Base-by-base conservation (phyloP, 2,329 filamentous ascomycete species). In the Penicillium olsonii region DNA sequence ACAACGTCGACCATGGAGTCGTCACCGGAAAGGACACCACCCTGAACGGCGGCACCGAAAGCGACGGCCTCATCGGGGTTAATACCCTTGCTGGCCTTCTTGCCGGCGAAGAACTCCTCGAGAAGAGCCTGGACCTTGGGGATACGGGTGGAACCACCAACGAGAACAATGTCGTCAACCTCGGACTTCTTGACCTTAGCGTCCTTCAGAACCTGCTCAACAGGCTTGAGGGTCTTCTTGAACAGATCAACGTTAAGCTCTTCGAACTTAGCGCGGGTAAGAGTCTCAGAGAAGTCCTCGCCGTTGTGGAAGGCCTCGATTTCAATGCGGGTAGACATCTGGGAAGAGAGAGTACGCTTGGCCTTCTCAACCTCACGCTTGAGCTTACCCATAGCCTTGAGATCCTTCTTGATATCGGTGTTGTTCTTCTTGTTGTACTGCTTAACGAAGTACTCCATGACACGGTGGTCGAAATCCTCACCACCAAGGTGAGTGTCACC, bases 301-400 rank as follows among this genome's bases (percentile, higher is more conserved):
- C 94, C 94, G 65, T 95, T 85, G 78, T 90, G 88, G 88, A 99
- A 95, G 63, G 90, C 87, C 77, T 99, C 94, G 60, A 99, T 96
- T 79, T 97, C 94, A 64, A 96, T 91, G 64, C 90, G 88, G 62
- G 90, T 90, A 60, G 88, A 91, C 86, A 90, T 92, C 80, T 95
- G 90, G 61, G 90, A 94, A 69, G 89, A 96, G 49, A 99, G 87
- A 65, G 92, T 95, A 70, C 94, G 90, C 88, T 99, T 99, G 78
- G 94, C 94, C 86, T 96, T 96, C 78, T 99, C 94, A 64, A 94
- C 92, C 78, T 97, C 94, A 67, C 94, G 92, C 90, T 97, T 97
- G 66, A 99, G 85, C 82, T 97, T 99, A 79, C 92, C 90, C 92
- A 97, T 97, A 62, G 92, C 87, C 88, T 96, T 96, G 61, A 87